Evolutionary conservation across 208 protist species (phyloP).

Genomic region (Novymonas esmeraldas): DNA sequence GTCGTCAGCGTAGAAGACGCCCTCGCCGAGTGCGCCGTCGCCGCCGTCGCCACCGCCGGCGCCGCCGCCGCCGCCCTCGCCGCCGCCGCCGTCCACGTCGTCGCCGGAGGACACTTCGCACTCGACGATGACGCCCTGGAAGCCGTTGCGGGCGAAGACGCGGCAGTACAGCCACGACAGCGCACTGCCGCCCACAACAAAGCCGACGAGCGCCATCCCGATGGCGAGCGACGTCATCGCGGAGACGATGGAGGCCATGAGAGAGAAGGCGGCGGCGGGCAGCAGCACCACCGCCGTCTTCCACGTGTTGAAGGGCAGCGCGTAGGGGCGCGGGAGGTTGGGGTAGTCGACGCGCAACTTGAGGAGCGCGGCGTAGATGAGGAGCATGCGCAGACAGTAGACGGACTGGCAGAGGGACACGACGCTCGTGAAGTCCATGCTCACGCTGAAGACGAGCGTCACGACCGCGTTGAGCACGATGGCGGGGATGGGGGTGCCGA

Average conservation of each 20-base stretch:
- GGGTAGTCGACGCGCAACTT: constrained; percentile 81
- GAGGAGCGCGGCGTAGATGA: constrained; percentile 74
- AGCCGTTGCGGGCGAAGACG: constrained; percentile 69
- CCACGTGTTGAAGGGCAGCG: constrained; percentile 69
- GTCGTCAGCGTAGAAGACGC: constrained; percentile 65
- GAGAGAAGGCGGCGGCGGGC: constrained; percentile 65
- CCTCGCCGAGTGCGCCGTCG: constrained; percentile 39
- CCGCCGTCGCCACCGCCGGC: constrained; percentile 1
- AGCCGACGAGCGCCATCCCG: constrained; percentile 56
- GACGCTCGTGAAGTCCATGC: constrained; percentile 75
- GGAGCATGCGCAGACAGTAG: constrained; percentile 81
- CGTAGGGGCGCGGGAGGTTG: constrained; percentile 73
- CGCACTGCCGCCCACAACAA: constrained; percentile 51
- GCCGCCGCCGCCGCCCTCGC: constrained; percentile 12
- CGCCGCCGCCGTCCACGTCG: constrained; percentile 19
- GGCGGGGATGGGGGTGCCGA: constrained; percentile 78
- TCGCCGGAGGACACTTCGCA: constrained; percentile 49
- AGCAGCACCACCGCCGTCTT: constrained; percentile 59
- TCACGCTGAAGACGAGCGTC: constrained; percentile 63
- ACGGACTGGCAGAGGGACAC: constrained; percentile 79
- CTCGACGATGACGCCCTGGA: constrained; percentile 84
- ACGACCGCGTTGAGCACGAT: constrained; percentile 74
- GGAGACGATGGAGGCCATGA: constrained; percentile 63
- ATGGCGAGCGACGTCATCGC: constrained; percentile 67
- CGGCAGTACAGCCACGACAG: constrained; percentile 81